These are phyloP conservation scores for Globisporangium nunn DNA, from an alignment of 352 stramenopile species.

Conservation along the genomic window DNA sequence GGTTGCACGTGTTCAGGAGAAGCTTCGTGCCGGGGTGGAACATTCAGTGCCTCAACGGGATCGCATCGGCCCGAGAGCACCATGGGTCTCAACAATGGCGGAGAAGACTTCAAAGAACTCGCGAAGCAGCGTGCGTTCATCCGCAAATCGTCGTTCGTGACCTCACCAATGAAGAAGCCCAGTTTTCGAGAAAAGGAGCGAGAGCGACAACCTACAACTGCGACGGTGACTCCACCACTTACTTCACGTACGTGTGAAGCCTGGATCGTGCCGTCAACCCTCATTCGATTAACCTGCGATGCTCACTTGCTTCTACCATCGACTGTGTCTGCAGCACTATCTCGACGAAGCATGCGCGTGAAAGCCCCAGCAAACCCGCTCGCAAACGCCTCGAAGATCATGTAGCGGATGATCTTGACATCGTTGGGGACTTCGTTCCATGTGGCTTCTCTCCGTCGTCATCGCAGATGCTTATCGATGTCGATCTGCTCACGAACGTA, in stretches of 20 bases:
- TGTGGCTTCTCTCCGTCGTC: no score
- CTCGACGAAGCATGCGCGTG: constrained; percentile 6
- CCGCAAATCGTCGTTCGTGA: constrained; percentile 29
- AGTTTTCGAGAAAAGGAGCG: constrained; percentile 9
- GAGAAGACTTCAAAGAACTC: constrained; percentile 29
- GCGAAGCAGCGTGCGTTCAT: constrained; percentile 60
- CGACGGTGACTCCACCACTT: constrained; percentile 1
- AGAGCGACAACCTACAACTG: constrained; percentile 1
- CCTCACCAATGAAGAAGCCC: constrained; percentile 18
- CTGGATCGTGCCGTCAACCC: background rate
- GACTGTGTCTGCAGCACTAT: constrained; percentile 2
- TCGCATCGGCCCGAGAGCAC: background rate
- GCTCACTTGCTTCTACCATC: background rate
- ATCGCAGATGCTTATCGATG: no score
- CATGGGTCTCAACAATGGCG: background rate
- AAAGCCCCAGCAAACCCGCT: constrained; percentile 2
- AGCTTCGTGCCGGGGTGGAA: background rate
- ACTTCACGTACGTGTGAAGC: constrained; percentile 9
- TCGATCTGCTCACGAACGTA: no score
- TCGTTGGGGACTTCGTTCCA: background rate
- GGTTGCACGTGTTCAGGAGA: constrained; percentile 1
- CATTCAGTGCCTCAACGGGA: background rate
- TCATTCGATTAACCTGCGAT: background rate
- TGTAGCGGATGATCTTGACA: constrained; percentile 2
- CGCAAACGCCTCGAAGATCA: constrained; percentile 9